A percentile compares a stretch with the other conserved stretches of the same genome.
These are phyloP conservation scores for Penicillium paxilli DNA, from an alignment of 495 filamentous ascomycete species.

Conservation along the genomic window DNA sequence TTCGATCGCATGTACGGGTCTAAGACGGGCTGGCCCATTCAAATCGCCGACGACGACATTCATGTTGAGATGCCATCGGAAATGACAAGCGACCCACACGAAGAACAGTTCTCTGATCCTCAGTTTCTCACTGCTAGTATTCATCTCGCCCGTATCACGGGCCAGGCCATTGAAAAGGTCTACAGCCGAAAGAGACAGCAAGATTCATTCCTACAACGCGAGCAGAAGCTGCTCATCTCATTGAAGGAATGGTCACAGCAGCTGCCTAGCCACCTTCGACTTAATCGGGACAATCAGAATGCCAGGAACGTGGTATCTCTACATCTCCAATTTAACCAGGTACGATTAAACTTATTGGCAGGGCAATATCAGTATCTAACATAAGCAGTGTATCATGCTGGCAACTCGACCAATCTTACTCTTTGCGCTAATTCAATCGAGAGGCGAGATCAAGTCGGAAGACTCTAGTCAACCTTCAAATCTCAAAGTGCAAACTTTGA, in stretches of 20 bases:
- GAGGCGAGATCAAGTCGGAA: slow-evolving; percentile 9
- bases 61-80: slow-evolving; percentile 31
- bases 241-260: slow-evolving; percentile 30
- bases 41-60: slow-evolving; percentile 34
- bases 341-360: neutral
- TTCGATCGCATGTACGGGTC: slow-evolving; percentile 36
- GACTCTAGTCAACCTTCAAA: slow-evolving; percentile 5
- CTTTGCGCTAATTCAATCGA: slow-evolving; percentile 23
- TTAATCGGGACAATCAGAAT: slow-evolving; percentile 14
- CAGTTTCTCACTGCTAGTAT: slow-evolving; percentile 26
- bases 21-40: slow-evolving; percentile 30
- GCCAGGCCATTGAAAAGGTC: slow-evolving; percentile 23
- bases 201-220: slow-evolving; percentile 28
- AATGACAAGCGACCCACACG: slow-evolving; percentile 3
- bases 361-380: neutral
- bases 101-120: slow-evolving; percentile 26
- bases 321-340: slow-evolving; percentile 38
- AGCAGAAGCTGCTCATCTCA: slow-evolving; percentile 27
- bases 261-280: slow-evolving; percentile 26
- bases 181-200: slow-evolving; percentile 27
- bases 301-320: slow-evolving; percentile 28
- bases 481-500: slow-evolving; percentile 14
- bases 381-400: slow-evolving; percentile 29
- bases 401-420: slow-evolving; percentile 33
- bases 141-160: slow-evolving; percentile 21